Evolutionary conservation across 768 basidiomycete genomes (phyloP).

Genomic region (Mycena galopus): DNA sequence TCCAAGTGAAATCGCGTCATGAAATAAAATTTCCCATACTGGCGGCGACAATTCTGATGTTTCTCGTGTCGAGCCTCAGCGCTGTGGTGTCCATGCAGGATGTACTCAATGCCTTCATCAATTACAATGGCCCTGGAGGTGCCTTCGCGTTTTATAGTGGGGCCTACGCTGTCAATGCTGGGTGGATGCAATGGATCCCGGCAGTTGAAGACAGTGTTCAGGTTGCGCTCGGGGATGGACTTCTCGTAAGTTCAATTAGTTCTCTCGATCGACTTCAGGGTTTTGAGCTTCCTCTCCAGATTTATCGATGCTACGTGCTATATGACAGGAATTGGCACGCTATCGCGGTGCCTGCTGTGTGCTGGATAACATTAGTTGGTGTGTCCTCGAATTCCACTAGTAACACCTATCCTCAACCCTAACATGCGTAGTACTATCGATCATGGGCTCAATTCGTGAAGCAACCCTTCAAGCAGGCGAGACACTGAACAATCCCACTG

Average conservation of each 20-base stretch:
- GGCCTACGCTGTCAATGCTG: not conserved
- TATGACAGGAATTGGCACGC: conserved; percentile 19
- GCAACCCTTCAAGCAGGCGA: not conserved
- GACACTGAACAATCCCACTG: not conserved
- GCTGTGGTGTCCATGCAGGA: conserved; percentile 12
- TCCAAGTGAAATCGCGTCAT: conserved; percentile 6
- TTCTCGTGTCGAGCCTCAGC: conserved; percentile 19
- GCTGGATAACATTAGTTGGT: conserved; percentile 16
- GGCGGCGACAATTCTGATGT: conserved; percentile 12
- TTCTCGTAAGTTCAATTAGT: not conserved
- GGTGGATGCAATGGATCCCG: conserved; percentile 24
- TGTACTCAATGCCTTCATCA: conserved; percentile 19
- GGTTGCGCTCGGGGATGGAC: conserved; percentile 14
- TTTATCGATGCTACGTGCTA: conserved; percentile 29
- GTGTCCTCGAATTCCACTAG: not conserved
- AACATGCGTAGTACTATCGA: not conserved
- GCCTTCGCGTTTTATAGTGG: not conserved
- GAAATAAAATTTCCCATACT: conserved; percentile 24
- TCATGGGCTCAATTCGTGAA: not conserved
- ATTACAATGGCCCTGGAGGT: conserved; percentile 21
- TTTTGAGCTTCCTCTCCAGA: not conserved
- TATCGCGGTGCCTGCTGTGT: not conserved
- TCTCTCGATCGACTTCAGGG: not conserved
- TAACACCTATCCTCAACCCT: not conserved
- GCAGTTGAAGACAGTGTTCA: conserved; percentile 19